phyloP scores from a whole-genome alignment of 805 yeast genomes.

The Ogataea methylovora region DNA sequence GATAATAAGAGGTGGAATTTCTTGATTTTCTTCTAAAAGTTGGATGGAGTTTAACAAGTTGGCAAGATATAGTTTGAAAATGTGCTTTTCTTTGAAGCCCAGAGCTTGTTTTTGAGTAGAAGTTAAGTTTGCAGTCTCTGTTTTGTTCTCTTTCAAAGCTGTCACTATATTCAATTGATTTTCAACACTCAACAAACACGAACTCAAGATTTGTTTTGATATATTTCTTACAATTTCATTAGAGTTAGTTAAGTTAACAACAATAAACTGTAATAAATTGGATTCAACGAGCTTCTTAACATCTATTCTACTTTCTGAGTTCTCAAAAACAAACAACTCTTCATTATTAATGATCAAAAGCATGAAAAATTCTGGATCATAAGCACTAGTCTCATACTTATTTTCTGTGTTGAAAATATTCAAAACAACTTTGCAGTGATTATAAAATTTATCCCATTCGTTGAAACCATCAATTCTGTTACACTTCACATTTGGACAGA shows the following conservation, averaged over 20 bases:
- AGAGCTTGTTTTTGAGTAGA: slow-evolving; percentile 3
- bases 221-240: slow-evolving; percentile 24
- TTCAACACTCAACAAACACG: slow-evolving; percentile 35
- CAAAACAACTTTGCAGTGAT: slow-evolving; percentile 9
- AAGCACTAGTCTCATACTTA: slow-evolving; percentile 26
- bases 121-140: slow-evolving; percentile 2
- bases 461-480: slow-evolving; percentile 21
- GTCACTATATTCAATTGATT: slow-evolving; percentile 24
- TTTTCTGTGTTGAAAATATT: slow-evolving; percentile 10
- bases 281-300: slow-evolving; percentile 52
- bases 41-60: slow-evolving; percentile 33
- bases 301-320: slow-evolving; percentile 31
- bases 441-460: slow-evolving; percentile 22
- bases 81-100: slow-evolving; percentile 46
- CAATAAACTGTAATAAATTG: slow-evolving; percentile 42
- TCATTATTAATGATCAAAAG: slow-evolving; percentile 55
- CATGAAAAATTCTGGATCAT: slow-evolving; percentile 69
- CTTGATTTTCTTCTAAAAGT: not conserved
- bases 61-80: slow-evolving; percentile 47
- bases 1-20: slow-evolving; percentile 43
- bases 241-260: slow-evolving; percentile 36
- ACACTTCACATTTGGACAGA: not conserved
- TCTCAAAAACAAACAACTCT: slow-evolving; percentile 41
- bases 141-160: slow-evolving; percentile 9
- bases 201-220: slow-evolving; percentile 34